Percentiles rank a stretch among this genome's conserved stretches.
These are phyloP conservation scores for Globisporangium nagaii DNA, from an alignment of 352 stramenopile species.

Conservation along the genomic window DNA sequence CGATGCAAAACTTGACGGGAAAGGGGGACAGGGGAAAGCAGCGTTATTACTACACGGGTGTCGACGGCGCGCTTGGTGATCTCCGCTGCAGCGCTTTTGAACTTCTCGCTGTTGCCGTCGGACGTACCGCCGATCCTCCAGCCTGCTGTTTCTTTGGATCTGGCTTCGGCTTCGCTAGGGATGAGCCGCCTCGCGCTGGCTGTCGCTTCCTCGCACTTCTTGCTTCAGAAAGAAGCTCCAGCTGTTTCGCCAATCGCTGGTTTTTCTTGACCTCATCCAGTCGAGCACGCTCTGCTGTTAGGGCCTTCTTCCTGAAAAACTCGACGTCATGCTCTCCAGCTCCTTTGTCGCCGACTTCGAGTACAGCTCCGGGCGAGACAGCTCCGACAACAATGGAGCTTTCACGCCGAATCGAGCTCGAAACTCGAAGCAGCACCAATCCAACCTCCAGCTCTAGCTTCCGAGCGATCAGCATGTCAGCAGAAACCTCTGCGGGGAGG, in stretches of 20 bases:
- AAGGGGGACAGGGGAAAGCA: not conserved
- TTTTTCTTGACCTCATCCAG: constrained; percentile 23
- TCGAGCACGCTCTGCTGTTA: constrained; percentile 17
- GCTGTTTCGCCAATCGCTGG: constrained; percentile 18
- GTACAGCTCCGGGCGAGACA: not conserved
- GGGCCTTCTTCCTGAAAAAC: constrained; percentile 23
- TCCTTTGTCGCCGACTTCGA: not conserved
- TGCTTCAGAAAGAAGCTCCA: constrained; percentile 15
- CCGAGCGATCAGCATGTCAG: constrained; percentile 25
- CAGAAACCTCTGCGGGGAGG: constrained; percentile 20
- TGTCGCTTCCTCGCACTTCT: not conserved
- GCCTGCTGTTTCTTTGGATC: not conserved
- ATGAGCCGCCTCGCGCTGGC: not conserved
- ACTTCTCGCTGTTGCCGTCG: not conserved
- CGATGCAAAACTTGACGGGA: not conserved
- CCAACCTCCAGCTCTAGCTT: constrained; percentile 46
- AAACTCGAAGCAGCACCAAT: constrained; percentile 3
- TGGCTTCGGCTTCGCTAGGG: no score
- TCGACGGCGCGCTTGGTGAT: constrained; percentile 11
- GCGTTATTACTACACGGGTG: constrained; percentile 33
- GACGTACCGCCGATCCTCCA: not conserved
- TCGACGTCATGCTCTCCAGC: constrained; percentile 10
- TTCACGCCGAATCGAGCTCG: not conserved
- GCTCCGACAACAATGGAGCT: not conserved
- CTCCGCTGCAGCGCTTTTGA: constrained; percentile 12